A percentile compares a stretch with the other conserved stretches of the same genome.
Evolutionary conservation across 768 basidiomycete genomes (phyloP).

Genomic region (Termitomyces sp.): DNA sequence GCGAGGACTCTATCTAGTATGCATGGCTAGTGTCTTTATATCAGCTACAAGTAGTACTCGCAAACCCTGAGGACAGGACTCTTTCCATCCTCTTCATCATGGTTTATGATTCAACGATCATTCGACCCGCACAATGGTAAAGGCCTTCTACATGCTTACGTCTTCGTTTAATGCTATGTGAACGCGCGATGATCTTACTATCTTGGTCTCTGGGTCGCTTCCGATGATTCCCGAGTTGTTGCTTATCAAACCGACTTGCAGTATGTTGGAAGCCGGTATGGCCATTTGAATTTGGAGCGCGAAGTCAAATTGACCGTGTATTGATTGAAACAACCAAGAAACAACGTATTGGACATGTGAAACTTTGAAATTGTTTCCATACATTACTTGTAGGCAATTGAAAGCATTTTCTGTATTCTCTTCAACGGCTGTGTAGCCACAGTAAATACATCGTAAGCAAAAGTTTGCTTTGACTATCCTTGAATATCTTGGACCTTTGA

Average conservation of each 20-base stretch:
- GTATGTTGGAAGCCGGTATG: conserved; percentile 49
- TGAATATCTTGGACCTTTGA: too few species aligned
- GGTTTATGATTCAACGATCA: too few species aligned
- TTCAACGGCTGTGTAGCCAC: too few species aligned
- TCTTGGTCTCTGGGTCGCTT: conserved; percentile 68
- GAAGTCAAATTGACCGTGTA: conserved; percentile 72
- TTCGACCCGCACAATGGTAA: too few species aligned
- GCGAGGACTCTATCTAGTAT: neutral
- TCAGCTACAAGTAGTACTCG: neutral
- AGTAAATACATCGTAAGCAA: too few species aligned
- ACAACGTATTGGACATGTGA: conserved; percentile 36
- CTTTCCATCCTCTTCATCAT: neutral
- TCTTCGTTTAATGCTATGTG: conserved; percentile 47
- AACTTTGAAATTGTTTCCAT: too few species aligned
- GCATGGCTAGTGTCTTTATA: neutral
- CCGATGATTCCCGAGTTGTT: conserved; percentile 53
- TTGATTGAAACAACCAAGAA: conserved; percentile 64
- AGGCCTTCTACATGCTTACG: conserved; percentile 50
- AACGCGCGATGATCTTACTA: conserved; percentile 51
- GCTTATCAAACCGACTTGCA: conserved; percentile 61
- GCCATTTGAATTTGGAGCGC: conserved; percentile 74
- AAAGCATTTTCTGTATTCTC: too few species aligned
- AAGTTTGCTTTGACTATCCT: too few species aligned
- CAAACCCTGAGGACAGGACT: neutral
- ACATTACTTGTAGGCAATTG: too few species aligned